phyloP scores from a whole-genome alignment of 2,329 filamentous ascomycete genomes.

The Thielaviopsis euricoi region DNA sequence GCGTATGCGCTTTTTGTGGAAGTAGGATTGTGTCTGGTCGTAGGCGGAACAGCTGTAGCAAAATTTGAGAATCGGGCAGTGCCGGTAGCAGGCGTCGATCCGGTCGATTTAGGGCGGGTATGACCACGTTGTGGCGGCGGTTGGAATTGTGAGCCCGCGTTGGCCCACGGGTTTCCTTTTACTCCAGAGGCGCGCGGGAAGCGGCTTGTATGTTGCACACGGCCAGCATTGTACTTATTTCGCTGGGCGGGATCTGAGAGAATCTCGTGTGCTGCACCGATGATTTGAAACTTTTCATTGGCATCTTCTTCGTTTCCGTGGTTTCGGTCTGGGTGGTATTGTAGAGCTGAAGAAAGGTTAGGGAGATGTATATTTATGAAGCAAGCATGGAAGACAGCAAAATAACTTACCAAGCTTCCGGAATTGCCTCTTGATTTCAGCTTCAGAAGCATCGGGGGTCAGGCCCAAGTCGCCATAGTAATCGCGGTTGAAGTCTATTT shows the following conservation, averaged over 20 bases:
- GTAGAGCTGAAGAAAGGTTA: constrained; percentile 43
- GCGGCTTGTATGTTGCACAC: constrained; percentile 16
- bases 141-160: constrained; percentile 32
- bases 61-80: constrained; percentile 20
- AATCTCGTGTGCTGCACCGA: constrained; percentile 74
- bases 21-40: constrained; percentile 24
- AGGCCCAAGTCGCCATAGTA: constrained; percentile 79
- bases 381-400: not conserved
- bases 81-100: not conserved
- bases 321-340: constrained; percentile 81
- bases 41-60: constrained; percentile 25
- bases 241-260: constrained; percentile 34
- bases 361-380: constrained; percentile 5
- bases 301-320: constrained; percentile 66
- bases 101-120: constrained; percentile 4
- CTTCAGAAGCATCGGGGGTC: constrained; percentile 45
- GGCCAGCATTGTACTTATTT: constrained; percentile 34
- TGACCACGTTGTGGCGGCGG: constrained; percentile 29
- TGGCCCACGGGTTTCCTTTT: constrained; percentile 39
- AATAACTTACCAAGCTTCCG: constrained; percentile 52
- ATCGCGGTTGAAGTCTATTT: constrained; percentile 35
- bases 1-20: constrained; percentile 25
- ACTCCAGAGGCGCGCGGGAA: constrained; percentile 36
- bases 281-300: constrained; percentile 68
- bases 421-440: constrained; percentile 76